Percentiles rank a stretch among this genome's conserved stretches.
phyloP scores from a whole-genome alignment of 352 stramenopile genomes.

The Elongisporangium prolatum region DNA sequence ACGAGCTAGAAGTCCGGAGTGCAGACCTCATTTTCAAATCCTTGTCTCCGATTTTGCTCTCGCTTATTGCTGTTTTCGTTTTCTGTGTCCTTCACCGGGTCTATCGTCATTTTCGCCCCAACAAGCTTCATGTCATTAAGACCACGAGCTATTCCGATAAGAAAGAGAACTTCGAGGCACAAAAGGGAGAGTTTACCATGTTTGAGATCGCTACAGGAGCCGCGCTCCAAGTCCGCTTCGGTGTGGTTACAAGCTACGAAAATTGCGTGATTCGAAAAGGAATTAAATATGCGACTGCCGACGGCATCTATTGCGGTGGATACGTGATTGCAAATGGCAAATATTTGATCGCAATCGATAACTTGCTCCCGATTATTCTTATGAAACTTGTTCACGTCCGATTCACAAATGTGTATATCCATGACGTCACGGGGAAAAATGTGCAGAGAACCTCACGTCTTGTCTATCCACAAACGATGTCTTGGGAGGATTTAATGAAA shows the following conservation, averaged over 20 bases:
- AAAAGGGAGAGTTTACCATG: slow-evolving; percentile 30
- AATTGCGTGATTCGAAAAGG: background rate
- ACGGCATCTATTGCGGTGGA: background rate
- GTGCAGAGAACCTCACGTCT: slow-evolving; percentile 35
- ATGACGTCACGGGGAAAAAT: slow-evolving; percentile 7
- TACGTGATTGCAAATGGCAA: background rate
- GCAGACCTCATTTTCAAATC: background rate
- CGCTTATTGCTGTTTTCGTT: slow-evolving; percentile 13
- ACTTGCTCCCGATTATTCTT: background rate
- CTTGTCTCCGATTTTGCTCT: slow-evolving; percentile 8
- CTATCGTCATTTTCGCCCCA: slow-evolving; percentile 21
- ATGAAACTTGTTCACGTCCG: background rate
- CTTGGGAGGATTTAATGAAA: slow-evolving; percentile 24
- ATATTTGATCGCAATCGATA: background rate
- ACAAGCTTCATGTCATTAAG: background rate
- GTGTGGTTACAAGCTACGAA: background rate
- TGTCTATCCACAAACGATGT: slow-evolving; percentile 36
- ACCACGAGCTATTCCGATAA: background rate
- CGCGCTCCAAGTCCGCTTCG: slow-evolving; percentile 11
- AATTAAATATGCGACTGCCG: background rate
- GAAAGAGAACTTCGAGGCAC: slow-evolving; percentile 15
- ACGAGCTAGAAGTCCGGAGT: background rate
- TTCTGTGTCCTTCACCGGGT: slow-evolving; percentile 22
- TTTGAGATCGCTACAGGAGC: slow-evolving; percentile 31
- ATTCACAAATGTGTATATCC: background rate